Evolutionary conservation across 2,329 filamentous ascomycete species (phyloP), one percentile per base, ranked within the genome.

Genomic region (Colletotrichum brevisporum): DNA sequence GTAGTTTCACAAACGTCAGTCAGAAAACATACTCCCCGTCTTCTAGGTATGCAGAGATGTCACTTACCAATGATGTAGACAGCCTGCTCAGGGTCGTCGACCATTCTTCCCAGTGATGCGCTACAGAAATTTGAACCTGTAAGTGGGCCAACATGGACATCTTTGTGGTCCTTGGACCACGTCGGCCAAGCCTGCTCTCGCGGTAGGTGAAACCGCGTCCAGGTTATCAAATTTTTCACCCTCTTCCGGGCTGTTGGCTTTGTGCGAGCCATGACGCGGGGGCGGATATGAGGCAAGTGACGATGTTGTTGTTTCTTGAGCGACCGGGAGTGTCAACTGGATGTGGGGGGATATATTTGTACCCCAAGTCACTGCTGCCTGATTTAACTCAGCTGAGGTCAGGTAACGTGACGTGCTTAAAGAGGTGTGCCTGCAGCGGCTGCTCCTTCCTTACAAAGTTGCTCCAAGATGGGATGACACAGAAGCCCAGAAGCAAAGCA

Each of bases 191-290:
- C 65, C 53, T 74, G 72, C 26, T 65, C 71, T 18, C 39, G 63
- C 18, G 72, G 71, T 12, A 75, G 69, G 47, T 73, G 27, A 56
- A 75, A 74, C 13, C 71, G 66, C 24, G 73, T 74, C 73, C 68
- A 74, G 18, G 67, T 75, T 36, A 56, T 52, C 4, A 61, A n/a
- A 18, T 13, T 13, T 26, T n/a, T 54, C 2, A 43, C n/a, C 12
- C n/a, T 43, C 41, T 56, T 41, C 5, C 9, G 10, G 4, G 53
- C 53, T 43, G 39, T 24, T n/a, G n/a, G n/a, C 8, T 56, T 56
- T 2, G 31, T 26, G 18, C 39, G 36, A 26, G 53, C 53, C 53
- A 56, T 56, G 21, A 4, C 45, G 39, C 8, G 10, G 16, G 53
- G 36, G 13, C 0, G 1, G 10, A 24, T 16, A 18, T 56, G 21